A percentile compares a stretch with the other conserved stretches of the same genome.
Evolutionary conservation across 2,329 filamentous ascomycete species (phyloP).

Genomic region (Leptoxyphium fumago): DNA sequence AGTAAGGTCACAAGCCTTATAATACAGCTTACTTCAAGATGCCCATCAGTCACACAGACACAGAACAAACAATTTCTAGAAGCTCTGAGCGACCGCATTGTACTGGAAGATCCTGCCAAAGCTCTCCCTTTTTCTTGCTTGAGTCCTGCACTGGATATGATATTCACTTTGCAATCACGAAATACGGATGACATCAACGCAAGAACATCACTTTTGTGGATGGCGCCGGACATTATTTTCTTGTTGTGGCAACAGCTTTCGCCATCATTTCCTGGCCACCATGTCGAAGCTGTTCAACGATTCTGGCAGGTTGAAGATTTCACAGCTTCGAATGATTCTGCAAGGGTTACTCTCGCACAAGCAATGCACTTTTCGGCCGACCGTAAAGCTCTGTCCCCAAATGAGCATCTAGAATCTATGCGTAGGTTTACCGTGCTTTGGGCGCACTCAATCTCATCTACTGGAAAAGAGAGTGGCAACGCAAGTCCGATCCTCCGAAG

Average conservation of each 20-base stretch:
- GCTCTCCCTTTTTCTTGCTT: neutral
- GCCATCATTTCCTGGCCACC: conserved; percentile 74
- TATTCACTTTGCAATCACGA: neutral
- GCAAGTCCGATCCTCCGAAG: conserved; percentile 8
- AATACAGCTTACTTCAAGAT: no score
- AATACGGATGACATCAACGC: neutral
- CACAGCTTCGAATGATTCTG: conserved; percentile 5
- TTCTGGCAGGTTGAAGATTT: conserved; percentile 65
- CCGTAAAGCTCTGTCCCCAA: neutral
- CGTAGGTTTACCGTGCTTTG: conserved; percentile 37
- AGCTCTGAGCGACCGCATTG: no score
- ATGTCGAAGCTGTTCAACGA: conserved; percentile 78
- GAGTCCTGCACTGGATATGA: neutral
- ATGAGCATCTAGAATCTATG: conserved; percentile 2
- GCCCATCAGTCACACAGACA: no score
- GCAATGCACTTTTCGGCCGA: conserved; percentile 2
- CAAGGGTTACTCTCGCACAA: conserved; percentile 6
- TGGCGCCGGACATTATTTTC: conserved; percentile 54
- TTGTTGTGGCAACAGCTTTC: conserved; percentile 71
- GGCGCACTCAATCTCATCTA: conserved; percentile 47
- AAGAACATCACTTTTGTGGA: conserved; percentile 37
- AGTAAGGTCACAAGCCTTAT: no score
- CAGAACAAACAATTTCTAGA: no score
- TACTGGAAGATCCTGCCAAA: no score
- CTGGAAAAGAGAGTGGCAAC: conserved; percentile 8